Evolutionary conservation across 2,329 filamentous ascomycete genomes (phyloP), one percentile per base, ranked within the genome.

Genomic region (Penicillium sp.): DNA sequence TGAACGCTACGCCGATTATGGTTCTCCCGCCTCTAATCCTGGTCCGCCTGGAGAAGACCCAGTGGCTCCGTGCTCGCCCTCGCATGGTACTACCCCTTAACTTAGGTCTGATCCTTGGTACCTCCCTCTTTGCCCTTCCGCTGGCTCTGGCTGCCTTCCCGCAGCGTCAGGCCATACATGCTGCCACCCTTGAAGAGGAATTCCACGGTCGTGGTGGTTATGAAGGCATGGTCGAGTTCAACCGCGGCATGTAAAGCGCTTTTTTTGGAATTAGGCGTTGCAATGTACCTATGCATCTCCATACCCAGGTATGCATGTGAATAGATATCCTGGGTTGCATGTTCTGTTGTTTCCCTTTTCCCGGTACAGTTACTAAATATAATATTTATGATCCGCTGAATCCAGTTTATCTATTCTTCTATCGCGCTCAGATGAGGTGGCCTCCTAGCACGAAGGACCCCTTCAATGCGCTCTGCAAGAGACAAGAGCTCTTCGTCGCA

Each of bases 1-100:
- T 97, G 63, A 98, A 97, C 72, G 88, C 89, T 53, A 95, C 88
- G 10, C 93, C 93, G 9, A 93, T 98, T 74, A 98, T 98, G 93
- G 90, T 95, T 12, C 78, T 98, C 40, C 93, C 93, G 37, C 89
- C 93, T 20, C 76, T 98, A 66, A 74, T 95, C 23, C 79, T 98
- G 47, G 87, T 97, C 45, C 80, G 84, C 59, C 76, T 98, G 61
- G 91, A 98, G 78, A 81, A 84, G 71, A 88, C 83, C 44, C 79
- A 86, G 52, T 97, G 89, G 89, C 73, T 97, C 61, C 83, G 84
- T 74, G 77, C 78, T 54, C 81, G 88, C 57, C 93, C 92, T 6
- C 79, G 84, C 51, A 77, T 91, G 71, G 87, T 89, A 9, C 75
- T 87, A 49, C 89, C 91, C 0, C 76, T 96, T 40, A 98, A 98